A percentile compares a stretch with the other conserved stretches of the same genome.
These are phyloP conservation scores for Sporothrix pallida DNA, from an alignment of 2,329 filamentous ascomycete genomes.

Conservation along the genomic window DNA sequence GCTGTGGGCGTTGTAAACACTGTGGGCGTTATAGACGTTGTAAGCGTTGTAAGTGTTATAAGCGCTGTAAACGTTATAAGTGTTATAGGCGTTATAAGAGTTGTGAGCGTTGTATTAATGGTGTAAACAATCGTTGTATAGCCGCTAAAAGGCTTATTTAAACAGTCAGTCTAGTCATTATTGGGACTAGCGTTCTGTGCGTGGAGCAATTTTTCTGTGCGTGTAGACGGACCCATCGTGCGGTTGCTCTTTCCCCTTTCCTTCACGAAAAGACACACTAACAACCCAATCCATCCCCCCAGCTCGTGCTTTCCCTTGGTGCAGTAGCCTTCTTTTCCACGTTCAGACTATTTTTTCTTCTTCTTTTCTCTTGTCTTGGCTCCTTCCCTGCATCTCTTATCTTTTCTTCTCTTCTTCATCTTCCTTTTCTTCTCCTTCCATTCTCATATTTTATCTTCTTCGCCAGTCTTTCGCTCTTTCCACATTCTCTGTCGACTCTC, in stretches of 20 bases:
- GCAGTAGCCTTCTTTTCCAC: slow-evolving; percentile 19
- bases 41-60: too few relatives aligned
- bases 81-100: too few relatives aligned
- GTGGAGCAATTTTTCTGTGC: too few relatives aligned
- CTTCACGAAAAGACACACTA: not conserved
- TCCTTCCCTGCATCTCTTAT: slow-evolving; percentile 4
- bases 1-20: too few relatives aligned
- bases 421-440: slow-evolving; percentile 4
- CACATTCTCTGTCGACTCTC: not conserved
- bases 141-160: too few relatives aligned
- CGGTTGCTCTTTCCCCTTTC: slow-evolving; percentile 4
- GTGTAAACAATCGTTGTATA: too few relatives aligned
- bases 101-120: too few relatives aligned
- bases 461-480: slow-evolving; percentile 16
- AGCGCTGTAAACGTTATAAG: too few relatives aligned
- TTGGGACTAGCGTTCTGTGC: too few relatives aligned
- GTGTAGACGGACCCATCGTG: not conserved
- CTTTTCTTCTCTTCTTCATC: slow-evolving; percentile 1
- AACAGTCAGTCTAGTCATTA: too few relatives aligned
- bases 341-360: not conserved
- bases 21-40: too few relatives aligned
- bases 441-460: slow-evolving; percentile 6
- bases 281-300: not conserved
- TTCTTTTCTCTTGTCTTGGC: not conserved
- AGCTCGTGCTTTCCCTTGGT: slow-evolving; percentile 18